Conservation (phyloP, 208 protist species). For the Leishmania tarentolae region DNA sequence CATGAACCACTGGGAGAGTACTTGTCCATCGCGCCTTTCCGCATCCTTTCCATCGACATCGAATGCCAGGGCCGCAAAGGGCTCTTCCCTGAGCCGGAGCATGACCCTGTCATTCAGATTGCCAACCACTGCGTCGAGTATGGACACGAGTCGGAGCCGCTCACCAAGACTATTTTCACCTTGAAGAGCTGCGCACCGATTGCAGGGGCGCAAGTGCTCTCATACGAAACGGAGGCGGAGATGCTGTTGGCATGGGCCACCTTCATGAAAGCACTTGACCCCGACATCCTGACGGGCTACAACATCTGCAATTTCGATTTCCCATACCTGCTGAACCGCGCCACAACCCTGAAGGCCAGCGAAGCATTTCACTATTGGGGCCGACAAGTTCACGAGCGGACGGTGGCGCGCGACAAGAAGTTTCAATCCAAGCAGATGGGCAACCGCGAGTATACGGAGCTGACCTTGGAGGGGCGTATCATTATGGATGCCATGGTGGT, state of each 20-base stretch:
- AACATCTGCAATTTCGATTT: slow-evolving; percentile 99
- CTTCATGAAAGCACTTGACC: slow-evolving; percentile 89
- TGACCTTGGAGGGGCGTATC: slow-evolving; percentile 96
- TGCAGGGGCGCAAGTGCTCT: slow-evolving; percentile 93
- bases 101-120: slow-evolving; percentile 99
- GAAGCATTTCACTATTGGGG: slow-evolving; percentile 93
- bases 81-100: slow-evolving; percentile 98
- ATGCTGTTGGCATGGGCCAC: slow-evolving; percentile 92
- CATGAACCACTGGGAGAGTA: slow-evolving; percentile 92
- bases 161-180: slow-evolving; percentile 91
- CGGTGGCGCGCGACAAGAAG: slow-evolving; percentile 92
- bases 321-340: slow-evolving; percentile 98
- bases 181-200: slow-evolving; percentile 96
- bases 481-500: slow-evolving; percentile 98
- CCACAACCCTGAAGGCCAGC: slow-evolving; percentile 83
- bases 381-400: slow-evolving; percentile 87
- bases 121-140: slow-evolving; percentile 96
- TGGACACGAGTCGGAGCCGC: slow-evolving; percentile 61
- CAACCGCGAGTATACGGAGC: slow-evolving; percentile 98
- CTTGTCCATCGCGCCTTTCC: slow-evolving; percentile 97
- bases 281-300: slow-evolving; percentile 98
- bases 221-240: slow-evolving; percentile 94
- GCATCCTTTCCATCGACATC: slow-evolving; percentile 99
- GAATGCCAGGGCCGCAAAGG: slow-evolving; percentile 98
- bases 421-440: slow-evolving; percentile 98